phyloP scores from a whole-genome alignment of 306 rosid species.

The Dalbergia cochinchinensis region DNA sequence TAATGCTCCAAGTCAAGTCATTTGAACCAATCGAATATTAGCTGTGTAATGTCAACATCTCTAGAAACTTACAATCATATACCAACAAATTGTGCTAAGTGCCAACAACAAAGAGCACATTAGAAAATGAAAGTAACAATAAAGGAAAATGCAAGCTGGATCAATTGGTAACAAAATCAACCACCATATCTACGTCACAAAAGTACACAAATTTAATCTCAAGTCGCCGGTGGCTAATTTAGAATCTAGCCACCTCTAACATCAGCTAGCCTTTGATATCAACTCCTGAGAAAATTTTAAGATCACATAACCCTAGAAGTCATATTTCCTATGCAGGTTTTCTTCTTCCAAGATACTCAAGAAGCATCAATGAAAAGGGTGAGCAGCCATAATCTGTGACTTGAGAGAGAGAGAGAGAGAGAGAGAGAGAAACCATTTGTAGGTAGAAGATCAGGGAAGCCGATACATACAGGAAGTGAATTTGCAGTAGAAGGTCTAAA shows the following conservation, averaged over 20 bases:
- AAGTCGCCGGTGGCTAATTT: background rate
- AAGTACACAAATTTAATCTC: conserved; percentile 7
- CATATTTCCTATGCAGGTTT: conserved; percentile 28
- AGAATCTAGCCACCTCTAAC: background rate
- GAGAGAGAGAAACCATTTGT: background rate
- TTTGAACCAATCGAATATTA: too few species aligned
- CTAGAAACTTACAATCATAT: conserved; percentile 2
- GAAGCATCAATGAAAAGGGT: conserved; percentile 18
- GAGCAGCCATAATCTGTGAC: conserved; percentile 16
- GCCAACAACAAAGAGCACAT: background rate
- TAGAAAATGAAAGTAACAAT: background rate
- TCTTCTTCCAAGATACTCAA: conserved; percentile 29
- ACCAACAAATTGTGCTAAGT: conserved; percentile 33
- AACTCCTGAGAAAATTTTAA: conserved; percentile 41
- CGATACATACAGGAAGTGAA: conserved; percentile 70
- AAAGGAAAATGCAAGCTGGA: background rate
- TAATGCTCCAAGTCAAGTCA: too few species aligned
- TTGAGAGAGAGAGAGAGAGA: background rate
- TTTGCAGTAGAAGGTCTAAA: conserved; percentile 52
- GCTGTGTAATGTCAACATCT: background rate
- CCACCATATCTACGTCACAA: background rate
- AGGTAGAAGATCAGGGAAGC: background rate
- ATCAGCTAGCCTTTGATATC: conserved; percentile 35
- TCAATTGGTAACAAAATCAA: background rate
- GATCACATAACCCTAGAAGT: conserved; percentile 17